phyloP scores from a whole-genome alignment of 1,284 basidiomycete species.

The Pyrrhoderma lamaoense region DNA sequence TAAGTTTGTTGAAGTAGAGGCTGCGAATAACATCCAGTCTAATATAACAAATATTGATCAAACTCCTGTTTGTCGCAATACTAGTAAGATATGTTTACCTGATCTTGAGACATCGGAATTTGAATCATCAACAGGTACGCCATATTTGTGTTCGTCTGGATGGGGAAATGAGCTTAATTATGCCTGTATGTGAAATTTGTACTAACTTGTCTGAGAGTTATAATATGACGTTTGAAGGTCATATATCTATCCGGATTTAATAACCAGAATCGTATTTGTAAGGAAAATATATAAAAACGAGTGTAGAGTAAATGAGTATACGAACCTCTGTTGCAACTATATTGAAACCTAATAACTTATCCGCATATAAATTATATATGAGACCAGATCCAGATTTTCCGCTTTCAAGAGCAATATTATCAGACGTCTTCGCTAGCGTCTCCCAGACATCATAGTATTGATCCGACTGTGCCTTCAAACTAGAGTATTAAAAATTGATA shows the following conservation, averaged over 20 bases:
- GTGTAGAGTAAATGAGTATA: no score
- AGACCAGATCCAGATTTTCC: not conserved
- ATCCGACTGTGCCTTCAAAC: not conserved
- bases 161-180: not conserved
- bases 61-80: not conserved
- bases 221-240: slow-evolving; percentile 7
- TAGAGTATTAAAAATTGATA: not conserved
- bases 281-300: not conserved
- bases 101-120: slow-evolving; percentile 22
- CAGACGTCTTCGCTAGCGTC: not conserved
- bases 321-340: no score
- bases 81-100: slow-evolving; percentile 22
- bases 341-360: slow-evolving; percentile 18
- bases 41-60: not conserved
- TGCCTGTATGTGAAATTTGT: not conserved
- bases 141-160: slow-evolving; percentile 10
- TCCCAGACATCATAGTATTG: slow-evolving; percentile 7
- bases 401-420: not conserved
- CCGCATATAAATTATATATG: slow-evolving; percentile 15
- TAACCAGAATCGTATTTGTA: no score
- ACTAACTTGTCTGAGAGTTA: not conserved
- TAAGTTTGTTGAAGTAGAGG: slow-evolving; percentile 24
- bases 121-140: slow-evolving; percentile 23
- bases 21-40: slow-evolving; percentile 37
- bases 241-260: no score